Evolutionary conservation across 164 flowering plant genomes (phyloP).

Genomic region (Aristolochia californica): DNA sequence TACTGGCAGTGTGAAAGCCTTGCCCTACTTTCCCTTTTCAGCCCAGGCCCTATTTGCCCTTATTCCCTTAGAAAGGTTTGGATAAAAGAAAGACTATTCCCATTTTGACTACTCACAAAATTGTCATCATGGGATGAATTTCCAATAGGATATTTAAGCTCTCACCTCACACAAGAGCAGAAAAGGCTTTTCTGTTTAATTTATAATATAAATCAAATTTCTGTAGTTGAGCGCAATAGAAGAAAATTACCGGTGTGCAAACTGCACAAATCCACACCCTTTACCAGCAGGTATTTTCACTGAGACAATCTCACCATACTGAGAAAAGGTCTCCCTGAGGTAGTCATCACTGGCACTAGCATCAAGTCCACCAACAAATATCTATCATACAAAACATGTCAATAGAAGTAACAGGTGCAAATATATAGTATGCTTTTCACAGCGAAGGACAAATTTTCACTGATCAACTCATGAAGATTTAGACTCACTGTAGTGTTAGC

Average conservation of each 20-base stretch:
- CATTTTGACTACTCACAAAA: too few species aligned
- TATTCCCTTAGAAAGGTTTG: too few species aligned
- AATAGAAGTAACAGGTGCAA: neutral
- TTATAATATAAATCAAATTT: neutral
- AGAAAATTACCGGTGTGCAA: conserved; percentile 61
- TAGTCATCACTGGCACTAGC: conserved; percentile 79
- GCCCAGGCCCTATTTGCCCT: too few species aligned
- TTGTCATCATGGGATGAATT: too few species aligned
- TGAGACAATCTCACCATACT: conserved; percentile 74
- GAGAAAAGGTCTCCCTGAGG: conserved; percentile 71
- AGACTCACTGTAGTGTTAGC: conserved; percentile 80
- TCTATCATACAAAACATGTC: conserved; percentile 30
- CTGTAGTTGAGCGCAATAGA: neutral
- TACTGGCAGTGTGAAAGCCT: too few species aligned
- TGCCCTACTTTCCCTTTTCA: too few species aligned
- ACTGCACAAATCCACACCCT: conserved; percentile 96
- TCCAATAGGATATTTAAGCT: too few species aligned
- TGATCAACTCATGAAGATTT: neutral
- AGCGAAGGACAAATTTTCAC: neutral
- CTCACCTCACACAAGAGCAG: too few species aligned
- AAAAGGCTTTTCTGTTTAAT: neutral
- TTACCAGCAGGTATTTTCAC: conserved; percentile 90
- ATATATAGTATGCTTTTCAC: too few species aligned
- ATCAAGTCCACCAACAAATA: conserved; percentile 97
- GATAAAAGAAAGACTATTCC: too few species aligned